A percentile compares a stretch with the other conserved stretches of the same genome.
Conservation (phyloP, 305 asterid genomes). For the Caryopteris hybrid region DNA sequence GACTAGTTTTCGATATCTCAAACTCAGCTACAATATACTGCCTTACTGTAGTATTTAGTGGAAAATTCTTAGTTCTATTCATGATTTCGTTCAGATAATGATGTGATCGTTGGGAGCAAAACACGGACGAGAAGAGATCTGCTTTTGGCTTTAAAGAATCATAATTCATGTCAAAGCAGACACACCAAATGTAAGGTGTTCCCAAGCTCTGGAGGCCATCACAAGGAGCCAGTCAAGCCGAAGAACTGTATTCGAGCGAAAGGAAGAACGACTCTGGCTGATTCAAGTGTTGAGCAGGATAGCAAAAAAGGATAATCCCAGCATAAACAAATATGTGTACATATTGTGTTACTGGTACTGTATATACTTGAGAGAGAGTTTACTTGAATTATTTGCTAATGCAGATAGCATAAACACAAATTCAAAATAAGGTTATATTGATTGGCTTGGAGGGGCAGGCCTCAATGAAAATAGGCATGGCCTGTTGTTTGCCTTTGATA, state of each 20-base stretch:
- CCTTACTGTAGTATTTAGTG: not conserved
- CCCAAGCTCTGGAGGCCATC: conserved; percentile 23
- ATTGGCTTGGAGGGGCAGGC: no score
- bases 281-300: not conserved
- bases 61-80: not conserved
- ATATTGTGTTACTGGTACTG: no score
- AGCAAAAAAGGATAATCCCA: no score
- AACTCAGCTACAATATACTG: no score
- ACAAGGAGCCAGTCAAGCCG: conserved; percentile 6
- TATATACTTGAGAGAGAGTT: no score
- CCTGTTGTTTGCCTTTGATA: no score
- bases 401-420: no score
- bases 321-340: no score
- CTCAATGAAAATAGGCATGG: no score
- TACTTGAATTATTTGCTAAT: no score
- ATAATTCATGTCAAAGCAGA: conserved; percentile 30
- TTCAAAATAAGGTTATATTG: no score
- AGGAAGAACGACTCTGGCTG: conserved; percentile 10
- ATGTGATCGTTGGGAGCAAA: conserved; percentile 33
- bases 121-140: conserved; percentile 34
- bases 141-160: conserved; percentile 34
- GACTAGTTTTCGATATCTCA: no score
- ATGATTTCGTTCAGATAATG: conserved; percentile 34
- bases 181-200: conserved; percentile 36
- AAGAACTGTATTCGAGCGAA: conserved; percentile 16